Evolutionary conservation across 1,284 basidiomycete species (phyloP).

Genomic region (Ceratobasidium sp.): DNA sequence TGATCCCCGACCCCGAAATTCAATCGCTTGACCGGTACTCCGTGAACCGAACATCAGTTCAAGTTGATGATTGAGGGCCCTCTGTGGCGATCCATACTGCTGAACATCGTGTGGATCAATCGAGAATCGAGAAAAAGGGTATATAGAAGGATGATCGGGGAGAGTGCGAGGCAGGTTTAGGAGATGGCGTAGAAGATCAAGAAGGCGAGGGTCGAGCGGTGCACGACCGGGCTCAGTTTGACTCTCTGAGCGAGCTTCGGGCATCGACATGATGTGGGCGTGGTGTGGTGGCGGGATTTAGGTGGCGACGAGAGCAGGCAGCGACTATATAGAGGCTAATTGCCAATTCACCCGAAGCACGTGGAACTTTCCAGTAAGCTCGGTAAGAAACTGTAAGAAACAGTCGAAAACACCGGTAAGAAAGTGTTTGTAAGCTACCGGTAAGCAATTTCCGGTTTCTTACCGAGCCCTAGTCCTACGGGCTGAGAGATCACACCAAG

Average conservation of each 20-base stretch:
- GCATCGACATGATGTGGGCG: neutral
- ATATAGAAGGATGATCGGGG: slow-evolving; percentile 2
- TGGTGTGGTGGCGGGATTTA: neutral
- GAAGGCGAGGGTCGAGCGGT: neutral
- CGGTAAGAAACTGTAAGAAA: neutral
- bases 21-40: neutral
- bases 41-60: neutral
- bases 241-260: too few species aligned
- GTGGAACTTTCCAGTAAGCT: neutral
- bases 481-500: too few species aligned
- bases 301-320: neutral
- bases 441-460: neutral
- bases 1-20: neutral
- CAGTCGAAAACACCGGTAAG: neutral
- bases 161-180: neutral
- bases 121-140: neutral
- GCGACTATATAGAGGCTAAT: too few species aligned
- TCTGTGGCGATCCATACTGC: neutral
- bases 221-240: too few species aligned
- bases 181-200: neutral
- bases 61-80: neutral
- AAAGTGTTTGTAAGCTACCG: neutral
- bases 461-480: slow-evolving; percentile 7
- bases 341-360: neutral
- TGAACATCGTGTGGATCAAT: neutral